Base-by-base conservation (phyloP, 371 early-diverging fungal species). In the Actinomortierella wolfii region DNA sequence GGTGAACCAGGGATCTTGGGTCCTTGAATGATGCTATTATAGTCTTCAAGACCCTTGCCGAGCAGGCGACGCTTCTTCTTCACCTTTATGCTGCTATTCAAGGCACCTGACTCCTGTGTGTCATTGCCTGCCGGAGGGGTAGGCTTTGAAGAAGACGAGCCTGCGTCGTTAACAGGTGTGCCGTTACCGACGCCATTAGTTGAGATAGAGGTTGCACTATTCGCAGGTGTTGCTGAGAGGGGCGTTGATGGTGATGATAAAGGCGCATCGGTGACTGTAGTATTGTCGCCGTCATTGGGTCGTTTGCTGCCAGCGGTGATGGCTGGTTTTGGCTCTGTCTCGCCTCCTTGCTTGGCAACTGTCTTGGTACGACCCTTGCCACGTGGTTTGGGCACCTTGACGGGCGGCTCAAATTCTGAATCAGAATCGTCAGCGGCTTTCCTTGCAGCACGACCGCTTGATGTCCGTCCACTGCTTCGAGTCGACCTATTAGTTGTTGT, bases 1-100 rank as follows among this genome's bases (percentile, higher is more conserved):
- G 34, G 34, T 11, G 34, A 34, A 11, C 34, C 34, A 11, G 34
- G 34, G 34, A 34, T 34, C 11, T 34, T 34, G 34, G 34, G 34
- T 6, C 34, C 34, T 34, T 34, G 34, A 11, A 34, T 34, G 34
- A 34, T 34, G 34, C 34, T 34, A 34, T 11, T 34, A 11, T 34
- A 34, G 9, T 73, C 67, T 2, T 56, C 66, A 41, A 73, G 40
- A 29, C 73, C 73, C 21, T 66, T 73, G 45, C 73, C 73, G 9
- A 73, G 28, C 7, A 73, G 59, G 24, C 54, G 66, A 8, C 73
- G 73, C 56, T 66, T 73, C 67, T 73, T 73, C 47, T 73, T 73
- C 29, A 59, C 28, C 54, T 65, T 66, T 34, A 34, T 4, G 34
- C 4, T 34, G 34, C 34, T 11, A 34, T 46, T 56, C 13, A 24